Evolutionary conservation across 257 asterid species (phyloP).

Genomic region (Solanum infundibuliforme): DNA sequence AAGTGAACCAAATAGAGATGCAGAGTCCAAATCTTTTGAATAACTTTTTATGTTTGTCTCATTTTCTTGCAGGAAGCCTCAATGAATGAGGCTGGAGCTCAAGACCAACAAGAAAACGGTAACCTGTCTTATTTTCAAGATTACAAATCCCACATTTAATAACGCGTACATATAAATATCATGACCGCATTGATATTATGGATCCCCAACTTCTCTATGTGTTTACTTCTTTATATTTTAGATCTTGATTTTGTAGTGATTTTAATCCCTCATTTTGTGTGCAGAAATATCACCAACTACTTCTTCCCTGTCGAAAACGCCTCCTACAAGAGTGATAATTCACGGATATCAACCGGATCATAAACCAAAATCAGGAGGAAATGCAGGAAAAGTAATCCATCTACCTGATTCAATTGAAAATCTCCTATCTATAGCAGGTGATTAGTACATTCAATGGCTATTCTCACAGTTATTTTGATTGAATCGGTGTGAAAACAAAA

Average conservation of each 20-base stretch:
- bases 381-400: slow-evolving; percentile 67
- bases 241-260: neutral
- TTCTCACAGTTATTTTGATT: too few species aligned
- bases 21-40: neutral
- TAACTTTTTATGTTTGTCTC: neutral
- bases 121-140: neutral
- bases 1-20: neutral
- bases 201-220: neutral
- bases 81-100: slow-evolving; percentile 16
- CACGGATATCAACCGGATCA: slow-evolving; percentile 76
- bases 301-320: slow-evolving; percentile 12
- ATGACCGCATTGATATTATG: neutral
- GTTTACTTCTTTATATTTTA: neutral
- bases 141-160: neutral
- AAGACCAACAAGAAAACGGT: slow-evolving; percentile 40
- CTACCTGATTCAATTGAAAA: slow-evolving; percentile 69
- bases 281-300: slow-evolving; percentile 10
- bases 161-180: neutral
- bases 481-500: neutral
- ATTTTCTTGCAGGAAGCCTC: slow-evolving; percentile 27
- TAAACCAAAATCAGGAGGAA: slow-evolving; percentile 30
- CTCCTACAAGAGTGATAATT: slow-evolving; percentile 55
- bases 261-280: slow-evolving; percentile 16
- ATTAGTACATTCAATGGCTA: neutral
- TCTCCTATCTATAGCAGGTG: slow-evolving; percentile 68